phyloP scores from a whole-genome alignment of 139 green algal genomes.

The Picochlorum sp. region DNA sequence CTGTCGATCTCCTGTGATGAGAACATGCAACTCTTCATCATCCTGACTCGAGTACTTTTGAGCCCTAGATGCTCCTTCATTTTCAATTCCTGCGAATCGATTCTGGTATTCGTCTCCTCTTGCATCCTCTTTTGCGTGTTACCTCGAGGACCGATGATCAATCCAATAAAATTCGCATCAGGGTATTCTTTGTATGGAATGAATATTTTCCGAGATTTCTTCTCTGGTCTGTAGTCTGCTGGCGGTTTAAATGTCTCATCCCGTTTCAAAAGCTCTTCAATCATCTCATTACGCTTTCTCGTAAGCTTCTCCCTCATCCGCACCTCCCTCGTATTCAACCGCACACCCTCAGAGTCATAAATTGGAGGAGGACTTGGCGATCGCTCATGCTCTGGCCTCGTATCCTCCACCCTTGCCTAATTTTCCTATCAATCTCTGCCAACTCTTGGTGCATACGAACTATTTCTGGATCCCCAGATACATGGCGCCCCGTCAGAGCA shows the following conservation, averaged over 20 bases:
- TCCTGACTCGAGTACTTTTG: slow-evolving; percentile 45
- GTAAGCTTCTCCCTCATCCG: slow-evolving; percentile 66
- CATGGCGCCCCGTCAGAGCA: slow-evolving; percentile 19
- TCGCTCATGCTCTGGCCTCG: slow-evolving; percentile 62
- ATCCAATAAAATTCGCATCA: slow-evolving; percentile 95
- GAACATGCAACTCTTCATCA: slow-evolving; percentile 95
- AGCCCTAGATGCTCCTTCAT: slow-evolving; percentile 69
- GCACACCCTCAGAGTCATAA: slow-evolving; percentile 82
- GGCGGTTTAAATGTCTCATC: slow-evolving; percentile 79
- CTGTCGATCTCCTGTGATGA: slow-evolving; percentile 87
- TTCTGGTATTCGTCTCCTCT: slow-evolving; percentile 93
- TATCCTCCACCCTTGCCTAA: slow-evolving; percentile 21
- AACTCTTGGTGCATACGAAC: slow-evolving; percentile 35
- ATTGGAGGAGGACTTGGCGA: slow-evolving; percentile 82
- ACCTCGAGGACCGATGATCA: slow-evolving; percentile 98
- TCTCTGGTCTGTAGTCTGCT: slow-evolving; percentile 47
- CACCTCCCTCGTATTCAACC: slow-evolving; percentile 87
- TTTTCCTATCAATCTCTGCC: slow-evolving; percentile 34
- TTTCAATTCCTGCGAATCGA: slow-evolving; percentile 85
- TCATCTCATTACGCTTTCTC: slow-evolving; percentile 54
- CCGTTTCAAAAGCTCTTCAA: slow-evolving; percentile 87
- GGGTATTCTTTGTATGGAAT: slow-evolving; percentile 88
- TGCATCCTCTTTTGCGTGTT: slow-evolving; percentile 99
- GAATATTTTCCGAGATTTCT: slow-evolving; percentile 80
- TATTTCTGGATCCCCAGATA: slow-evolving; percentile 37